Conservation (phyloP, 106 monocot genomes). For the Apostasia ramifera region DNA sequence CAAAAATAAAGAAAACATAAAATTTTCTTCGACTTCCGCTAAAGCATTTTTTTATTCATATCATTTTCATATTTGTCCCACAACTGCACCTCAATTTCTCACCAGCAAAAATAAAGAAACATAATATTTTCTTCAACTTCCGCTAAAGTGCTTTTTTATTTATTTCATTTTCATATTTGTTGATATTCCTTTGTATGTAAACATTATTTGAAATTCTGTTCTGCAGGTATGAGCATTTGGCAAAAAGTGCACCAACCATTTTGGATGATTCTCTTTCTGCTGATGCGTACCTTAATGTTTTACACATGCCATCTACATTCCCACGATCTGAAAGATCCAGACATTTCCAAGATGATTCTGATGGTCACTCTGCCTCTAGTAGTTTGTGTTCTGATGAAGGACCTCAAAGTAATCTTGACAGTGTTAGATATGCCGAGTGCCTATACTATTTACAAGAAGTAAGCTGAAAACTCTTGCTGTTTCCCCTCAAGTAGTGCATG, state of each 20-base stretch:
- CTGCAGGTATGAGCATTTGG: constrained; percentile 88
- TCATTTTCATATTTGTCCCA: too few species aligned
- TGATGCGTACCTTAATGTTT: constrained; percentile 82
- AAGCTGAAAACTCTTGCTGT: constrained; percentile 13
- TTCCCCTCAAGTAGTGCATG: background rate
- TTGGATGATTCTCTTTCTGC: constrained; percentile 97
- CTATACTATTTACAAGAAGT: constrained; percentile 90
- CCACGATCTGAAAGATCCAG: constrained; percentile 77
- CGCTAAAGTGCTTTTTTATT: too few species aligned
- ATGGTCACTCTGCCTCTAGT: constrained; percentile 19
- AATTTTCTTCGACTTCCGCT: too few species aligned
- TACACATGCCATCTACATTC: constrained; percentile 91
- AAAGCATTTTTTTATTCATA: too few species aligned
- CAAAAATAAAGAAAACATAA: too few species aligned
- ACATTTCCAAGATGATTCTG: constrained; percentile 23
- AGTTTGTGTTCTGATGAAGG: constrained; percentile 55
- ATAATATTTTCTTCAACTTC: too few species aligned
- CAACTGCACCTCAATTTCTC: too few species aligned
- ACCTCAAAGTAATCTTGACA: constrained; percentile 79
- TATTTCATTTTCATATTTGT: background rate
- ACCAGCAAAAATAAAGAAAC: too few species aligned
- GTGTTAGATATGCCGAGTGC: constrained; percentile 71
- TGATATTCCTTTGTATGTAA: background rate
- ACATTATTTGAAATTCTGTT: background rate
- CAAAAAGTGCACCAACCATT: constrained; percentile 74